Base-by-base conservation (phyloP, 108 stramenopile genomes). In the Fragilaria crotonensis region DNA sequence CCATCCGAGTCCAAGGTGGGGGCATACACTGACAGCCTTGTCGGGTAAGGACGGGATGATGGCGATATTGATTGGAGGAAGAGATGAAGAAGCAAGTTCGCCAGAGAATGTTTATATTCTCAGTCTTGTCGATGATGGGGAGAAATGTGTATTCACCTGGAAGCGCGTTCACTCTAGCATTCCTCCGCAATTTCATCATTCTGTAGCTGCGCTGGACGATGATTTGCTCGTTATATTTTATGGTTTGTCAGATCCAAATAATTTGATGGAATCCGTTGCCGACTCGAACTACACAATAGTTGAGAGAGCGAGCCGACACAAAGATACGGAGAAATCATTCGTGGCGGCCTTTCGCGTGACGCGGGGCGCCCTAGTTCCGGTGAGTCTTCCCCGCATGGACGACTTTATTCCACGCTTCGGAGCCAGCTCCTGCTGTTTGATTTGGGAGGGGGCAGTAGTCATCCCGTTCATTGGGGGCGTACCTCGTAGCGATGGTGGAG, bases 1-100 rank as follows among this genome's bases (percentile, higher is more conserved):
- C 26, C 46, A 56, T 20, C 87, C 91, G 9, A 28, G 54, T 52
- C 58, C 87, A 20, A 59, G 85, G 27, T 93, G 80, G 80, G 91
- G 87, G 9, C 87, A 89, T 64, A 63, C 75, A 7, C 68, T 88
- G 56, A 80, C 75, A 18, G 47, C 78, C 22, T 50, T 89, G 33
- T 52, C 54, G 0, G 46, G 48, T 32, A 57, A 51, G 30, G 33
- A 60, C 20, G 25, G 54, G 28, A 29, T 41, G 25, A 33, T 60
- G n/a, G 58, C 64, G 33, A 5, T 73, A 33, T 33, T 75, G 0
- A 21, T 48, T 1, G 73, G 73, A 19, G 73, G 73, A 25, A 46
- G 67, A 7, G 58, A 62, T 46, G 56, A 56, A 4, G 20, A 31
- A 9, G 17, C 45, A 5, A 62, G 53, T 21, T 41, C 36, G 14